A percentile compares a stretch with the other conserved stretches of the same genome.
phyloP scores from a whole-genome alignment of 1,284 basidiomycete species.

The Hymenochaete sp. region DNA sequence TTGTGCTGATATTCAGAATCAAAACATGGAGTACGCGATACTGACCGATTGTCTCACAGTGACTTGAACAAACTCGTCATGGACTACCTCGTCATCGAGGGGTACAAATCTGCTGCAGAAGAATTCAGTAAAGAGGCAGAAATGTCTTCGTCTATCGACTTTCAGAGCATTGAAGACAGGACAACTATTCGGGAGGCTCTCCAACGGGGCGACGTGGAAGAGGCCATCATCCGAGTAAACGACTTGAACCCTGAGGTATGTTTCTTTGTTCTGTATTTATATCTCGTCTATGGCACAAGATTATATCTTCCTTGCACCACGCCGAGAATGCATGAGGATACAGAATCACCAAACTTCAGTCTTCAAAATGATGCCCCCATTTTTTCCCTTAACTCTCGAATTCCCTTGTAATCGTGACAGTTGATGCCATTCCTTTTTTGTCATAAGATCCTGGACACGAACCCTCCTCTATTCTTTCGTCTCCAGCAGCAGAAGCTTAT shows the following conservation, averaged over 20 bases:
- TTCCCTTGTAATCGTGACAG: constrained; percentile 18
- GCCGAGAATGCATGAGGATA: constrained; percentile 85
- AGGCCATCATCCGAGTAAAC: constrained; percentile 89
- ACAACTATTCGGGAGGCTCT: constrained; percentile 93
- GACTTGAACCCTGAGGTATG: constrained; percentile 96
- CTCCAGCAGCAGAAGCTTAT: constrained; percentile 92
- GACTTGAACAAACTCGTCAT: constrained; percentile 95
- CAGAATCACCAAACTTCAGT: constrained; percentile 74
- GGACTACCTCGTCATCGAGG: constrained; percentile 97
- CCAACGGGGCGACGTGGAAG: constrained; percentile 89
- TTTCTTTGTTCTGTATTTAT: constrained; percentile 20
- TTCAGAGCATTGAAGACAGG: constrained; percentile 86
- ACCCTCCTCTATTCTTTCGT: constrained; percentile 85
- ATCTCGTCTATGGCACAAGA: constrained; percentile 42
- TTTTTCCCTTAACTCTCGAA: constrained; percentile 18
- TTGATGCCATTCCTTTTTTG: constrained; percentile 15
- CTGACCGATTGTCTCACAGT: constrained; percentile 32
- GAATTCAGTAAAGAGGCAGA: constrained; percentile 88
- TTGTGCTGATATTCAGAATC: neutral
- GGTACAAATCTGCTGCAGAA: constrained; percentile 92
- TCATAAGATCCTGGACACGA: constrained; percentile 86
- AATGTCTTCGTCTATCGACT: constrained; percentile 70
- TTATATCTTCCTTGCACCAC: constrained; percentile 99
- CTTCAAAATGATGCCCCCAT: constrained; percentile 72
- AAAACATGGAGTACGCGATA: neutral